phyloP scores from a whole-genome alignment of 257 asterid genomes.

The Nicotiana tabacum region DNA sequence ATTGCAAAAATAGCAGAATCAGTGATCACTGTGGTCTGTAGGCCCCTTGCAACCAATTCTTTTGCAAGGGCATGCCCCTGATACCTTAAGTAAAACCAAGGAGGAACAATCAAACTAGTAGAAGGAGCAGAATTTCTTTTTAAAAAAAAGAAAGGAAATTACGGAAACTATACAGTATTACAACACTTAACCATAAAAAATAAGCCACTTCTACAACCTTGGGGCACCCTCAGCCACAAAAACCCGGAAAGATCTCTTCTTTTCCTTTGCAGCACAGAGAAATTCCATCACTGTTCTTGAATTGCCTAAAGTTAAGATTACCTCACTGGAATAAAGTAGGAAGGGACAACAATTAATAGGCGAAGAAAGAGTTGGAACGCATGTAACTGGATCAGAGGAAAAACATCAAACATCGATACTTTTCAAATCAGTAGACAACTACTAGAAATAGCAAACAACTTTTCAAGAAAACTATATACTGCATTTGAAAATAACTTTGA shows the following conservation, averaged over 20 bases:
- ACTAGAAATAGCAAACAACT: background rate
- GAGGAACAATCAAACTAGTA: constrained; percentile 6
- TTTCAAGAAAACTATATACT: background rate
- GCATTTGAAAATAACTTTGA: background rate
- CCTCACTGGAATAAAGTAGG: constrained; percentile 69
- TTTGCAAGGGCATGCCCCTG: constrained; percentile 95
- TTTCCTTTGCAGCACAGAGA: constrained; percentile 94
- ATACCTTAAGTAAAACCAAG: constrained; percentile 46
- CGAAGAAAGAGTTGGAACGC: background rate
- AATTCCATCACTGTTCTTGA: constrained; percentile 87
- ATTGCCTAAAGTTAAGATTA: constrained; percentile 93
- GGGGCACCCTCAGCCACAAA: constrained; percentile 99
- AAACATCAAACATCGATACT: background rate
- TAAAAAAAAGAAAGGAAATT: constrained; percentile 1
- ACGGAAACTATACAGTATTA: background rate
- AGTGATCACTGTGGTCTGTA: constrained; percentile 88
- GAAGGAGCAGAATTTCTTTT: background rate
- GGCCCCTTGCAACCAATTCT: constrained; percentile 82
- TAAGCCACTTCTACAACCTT: constrained; percentile 47
- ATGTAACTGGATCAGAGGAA: background rate
- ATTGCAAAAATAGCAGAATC: constrained; percentile 98
- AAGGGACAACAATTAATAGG: constrained; percentile 4
- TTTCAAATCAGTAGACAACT: background rate
- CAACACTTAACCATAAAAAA: constrained; percentile 7
- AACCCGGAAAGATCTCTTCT: constrained; percentile 87